Evolutionary conservation across 768 basidiomycete genomes (phyloP).

Genomic region (Lyophyllum semitale): DNA sequence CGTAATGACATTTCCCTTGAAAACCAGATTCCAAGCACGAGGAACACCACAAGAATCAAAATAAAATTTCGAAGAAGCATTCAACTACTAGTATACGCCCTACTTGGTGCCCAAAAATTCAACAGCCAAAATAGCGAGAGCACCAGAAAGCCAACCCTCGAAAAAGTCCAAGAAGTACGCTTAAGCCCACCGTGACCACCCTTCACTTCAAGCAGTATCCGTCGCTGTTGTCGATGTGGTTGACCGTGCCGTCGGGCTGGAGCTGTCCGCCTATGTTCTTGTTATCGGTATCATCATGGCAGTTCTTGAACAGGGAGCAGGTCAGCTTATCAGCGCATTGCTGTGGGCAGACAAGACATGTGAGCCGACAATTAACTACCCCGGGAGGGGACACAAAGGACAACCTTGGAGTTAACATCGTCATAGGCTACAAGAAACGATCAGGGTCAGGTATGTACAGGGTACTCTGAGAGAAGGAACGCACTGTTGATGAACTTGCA

Average conservation of each 20-base stretch:
- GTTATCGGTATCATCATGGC: conserved; percentile 37
- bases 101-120: too few relatives aligned
- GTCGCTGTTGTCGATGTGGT: conserved; percentile 42
- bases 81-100: too few relatives aligned
- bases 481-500: conserved; percentile 46
- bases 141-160: too few relatives aligned
- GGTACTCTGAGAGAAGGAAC: not conserved
- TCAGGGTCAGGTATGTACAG: not conserved
- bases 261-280: conserved; percentile 44
- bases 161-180: too few relatives aligned
- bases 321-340: conserved; percentile 44
- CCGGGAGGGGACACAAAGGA: not conserved
- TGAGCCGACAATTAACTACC: conserved; percentile 4
- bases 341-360: conserved; percentile 15
- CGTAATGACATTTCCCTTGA: too few relatives aligned
- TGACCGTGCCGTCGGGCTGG: conserved; percentile 40
- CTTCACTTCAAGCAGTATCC: conserved; percentile 43
- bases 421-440: conserved; percentile 34
- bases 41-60: too few relatives aligned
- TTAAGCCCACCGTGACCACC: too few relatives aligned
- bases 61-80: too few relatives aligned
- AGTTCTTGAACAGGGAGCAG: conserved; percentile 41
- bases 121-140: too few relatives aligned
- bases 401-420: conserved; percentile 47
- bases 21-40: too few relatives aligned